These are phyloP conservation scores for Syzygium jambos DNA, from an alignment of 345 rosid genomes.

Conservation along the genomic window DNA sequence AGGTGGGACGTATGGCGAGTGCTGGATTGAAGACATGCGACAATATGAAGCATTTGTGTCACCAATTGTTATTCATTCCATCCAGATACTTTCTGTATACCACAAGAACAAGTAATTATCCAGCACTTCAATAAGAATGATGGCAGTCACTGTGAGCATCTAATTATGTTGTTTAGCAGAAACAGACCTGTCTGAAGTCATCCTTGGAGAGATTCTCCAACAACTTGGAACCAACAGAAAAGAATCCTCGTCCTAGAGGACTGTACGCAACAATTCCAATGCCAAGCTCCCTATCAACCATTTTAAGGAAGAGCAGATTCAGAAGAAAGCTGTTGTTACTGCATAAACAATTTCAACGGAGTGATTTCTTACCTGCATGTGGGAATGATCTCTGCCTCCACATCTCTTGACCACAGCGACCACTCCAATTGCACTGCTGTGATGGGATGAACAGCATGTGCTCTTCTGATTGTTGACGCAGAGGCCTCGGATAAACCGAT, in stretches of 20 bases:
- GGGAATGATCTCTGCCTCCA: slow-evolving; percentile 56
- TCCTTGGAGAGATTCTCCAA: slow-evolving; percentile 27
- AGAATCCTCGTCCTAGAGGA: slow-evolving; percentile 62
- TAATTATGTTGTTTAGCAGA: not conserved
- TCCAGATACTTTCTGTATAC: no score
- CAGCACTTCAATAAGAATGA: no score
- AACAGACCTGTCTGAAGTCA: slow-evolving; percentile 39
- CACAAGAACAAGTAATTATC: no score
- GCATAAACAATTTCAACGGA: not conserved
- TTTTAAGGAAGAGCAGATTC: not conserved
- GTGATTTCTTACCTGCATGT: slow-evolving; percentile 9
- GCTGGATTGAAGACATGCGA: no score
- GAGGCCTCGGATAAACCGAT: slow-evolving; percentile 70
- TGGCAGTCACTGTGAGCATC: no score
- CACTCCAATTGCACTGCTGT: slow-evolving; percentile 70
- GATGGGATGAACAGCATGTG: slow-evolving; percentile 18
- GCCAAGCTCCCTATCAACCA: slow-evolving; percentile 49
- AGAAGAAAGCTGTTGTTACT: not conserved
- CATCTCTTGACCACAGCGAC: slow-evolving; percentile 83
- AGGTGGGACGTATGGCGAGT: not conserved
- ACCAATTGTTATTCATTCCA: no score
- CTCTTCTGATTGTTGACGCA: slow-evolving; percentile 54
- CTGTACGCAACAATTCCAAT: slow-evolving; percentile 66
- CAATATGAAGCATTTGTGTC: no score
- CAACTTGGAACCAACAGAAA: slow-evolving; percentile 51